Percentiles rank a stretch among this genome's conserved stretches.
Evolutionary conservation across 495 filamentous ascomycete species (phyloP).

Genomic region (Neurospora terricola): DNA sequence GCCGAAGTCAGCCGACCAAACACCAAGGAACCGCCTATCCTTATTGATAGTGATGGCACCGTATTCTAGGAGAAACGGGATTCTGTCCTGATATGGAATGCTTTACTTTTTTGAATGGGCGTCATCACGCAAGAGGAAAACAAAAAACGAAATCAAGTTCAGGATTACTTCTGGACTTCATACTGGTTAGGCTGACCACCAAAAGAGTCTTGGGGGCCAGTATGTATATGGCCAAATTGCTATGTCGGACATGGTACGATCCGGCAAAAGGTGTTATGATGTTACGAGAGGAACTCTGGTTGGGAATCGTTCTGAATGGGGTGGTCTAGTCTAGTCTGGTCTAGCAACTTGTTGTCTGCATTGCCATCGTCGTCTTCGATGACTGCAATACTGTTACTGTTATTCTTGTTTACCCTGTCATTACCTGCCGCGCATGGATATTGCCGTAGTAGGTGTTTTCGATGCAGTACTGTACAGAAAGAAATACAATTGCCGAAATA

Average conservation of each 20-base stretch:
- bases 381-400: not conserved
- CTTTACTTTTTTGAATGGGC: not conserved
- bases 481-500: not conserved
- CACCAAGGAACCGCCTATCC: slow-evolving; percentile 92
- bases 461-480: not conserved
- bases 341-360: not conserved
- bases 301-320: not conserved
- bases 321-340: not conserved
- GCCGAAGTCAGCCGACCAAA: slow-evolving; percentile 93
- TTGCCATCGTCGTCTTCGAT: not conserved
- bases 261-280: not conserved
- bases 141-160: not conserved
- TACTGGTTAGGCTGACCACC: not conserved
- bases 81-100: not conserved
- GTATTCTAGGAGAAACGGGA: slow-evolving; percentile 55
- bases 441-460: not conserved
- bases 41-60: slow-evolving; percentile 92
- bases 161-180: not conserved
- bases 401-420: not conserved
- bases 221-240: not conserved
- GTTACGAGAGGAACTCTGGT: not conserved
- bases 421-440: not conserved
- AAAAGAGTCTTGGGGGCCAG: not conserved
- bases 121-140: not conserved
- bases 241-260: not conserved